phyloP scores from a whole-genome alignment of 2,329 filamentous ascomycete genomes.

The Podosphaera leucotricha region DNA sequence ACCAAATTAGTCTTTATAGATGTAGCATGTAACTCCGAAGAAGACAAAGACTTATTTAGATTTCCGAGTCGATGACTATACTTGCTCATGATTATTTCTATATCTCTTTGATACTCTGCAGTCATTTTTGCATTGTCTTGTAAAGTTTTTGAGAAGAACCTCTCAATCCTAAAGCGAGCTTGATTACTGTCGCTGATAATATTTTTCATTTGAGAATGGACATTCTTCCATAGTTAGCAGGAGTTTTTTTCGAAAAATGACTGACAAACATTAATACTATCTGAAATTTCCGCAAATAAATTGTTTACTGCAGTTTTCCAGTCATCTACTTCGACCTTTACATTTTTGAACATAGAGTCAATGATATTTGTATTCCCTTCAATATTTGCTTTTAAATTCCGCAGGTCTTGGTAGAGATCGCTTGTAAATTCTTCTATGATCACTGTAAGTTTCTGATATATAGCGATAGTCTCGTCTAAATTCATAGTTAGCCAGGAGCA shows the following conservation, averaged over 20 bases:
- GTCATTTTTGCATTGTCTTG: conserved; percentile 13
- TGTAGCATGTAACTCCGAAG: conserved; percentile 9
- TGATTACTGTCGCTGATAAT: conserved; percentile 4
- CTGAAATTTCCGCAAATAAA: conserved; percentile 9
- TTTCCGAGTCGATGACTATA: conserved; percentile 6
- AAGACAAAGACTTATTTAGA: conserved; percentile 8
- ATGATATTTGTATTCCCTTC: conserved; percentile 5
- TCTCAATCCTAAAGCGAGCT: conserved; percentile 5
- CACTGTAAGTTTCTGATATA: conserved; percentile 11
- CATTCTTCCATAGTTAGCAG: conserved; percentile 5
- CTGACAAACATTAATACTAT: conserved; percentile 7
- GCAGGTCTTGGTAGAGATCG: conserved; percentile 9
- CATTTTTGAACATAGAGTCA: conserved; percentile 9
- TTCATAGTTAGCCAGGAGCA: conserved; percentile 4
- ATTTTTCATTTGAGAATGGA: conserved; percentile 6
- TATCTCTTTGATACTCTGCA: conserved; percentile 10
- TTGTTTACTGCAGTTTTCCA: conserved; percentile 8
- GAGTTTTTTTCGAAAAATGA: neutral
- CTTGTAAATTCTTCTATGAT: conserved; percentile 12
- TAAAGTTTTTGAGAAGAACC: conserved; percentile 4
- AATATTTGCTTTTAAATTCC: conserved; percentile 7
- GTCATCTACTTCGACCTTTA: conserved; percentile 6
- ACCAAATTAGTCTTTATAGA: neutral
- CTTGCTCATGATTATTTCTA: conserved; percentile 7
- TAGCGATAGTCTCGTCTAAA: conserved; percentile 13